Percentiles rank a stretch among this genome's conserved stretches.
Evolutionary conservation across 1,284 basidiomycete genomes (phyloP).

Genomic region (Peniophora sp.): DNA sequence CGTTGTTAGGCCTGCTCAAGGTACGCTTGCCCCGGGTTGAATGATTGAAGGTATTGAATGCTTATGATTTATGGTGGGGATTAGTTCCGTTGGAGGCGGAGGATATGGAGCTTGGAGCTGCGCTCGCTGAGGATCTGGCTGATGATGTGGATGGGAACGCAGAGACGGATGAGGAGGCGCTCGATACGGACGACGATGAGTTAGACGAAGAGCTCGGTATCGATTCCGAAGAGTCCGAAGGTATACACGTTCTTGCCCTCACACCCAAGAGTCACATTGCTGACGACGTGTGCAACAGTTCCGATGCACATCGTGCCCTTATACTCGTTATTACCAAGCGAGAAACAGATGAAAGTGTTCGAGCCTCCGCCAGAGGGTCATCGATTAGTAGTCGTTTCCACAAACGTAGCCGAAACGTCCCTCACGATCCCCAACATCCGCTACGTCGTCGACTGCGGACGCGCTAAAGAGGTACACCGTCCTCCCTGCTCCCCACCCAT

Average conservation of each 20-base stretch:
- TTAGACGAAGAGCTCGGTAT: conserved; percentile 46
- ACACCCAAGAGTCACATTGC: neutral
- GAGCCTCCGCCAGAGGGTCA: conserved; percentile 52
- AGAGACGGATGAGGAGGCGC: conserved; percentile 35
- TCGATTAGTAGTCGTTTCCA: conserved; percentile 67
- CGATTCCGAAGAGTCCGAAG: conserved; percentile 50
- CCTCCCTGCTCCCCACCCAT: too few species aligned
- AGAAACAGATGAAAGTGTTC: conserved; percentile 74
- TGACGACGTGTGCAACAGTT: conserved; percentile 23
- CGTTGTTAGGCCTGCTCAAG: conserved; percentile 39
- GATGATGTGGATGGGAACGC: conserved; percentile 49
- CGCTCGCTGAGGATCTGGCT: conserved; percentile 34
- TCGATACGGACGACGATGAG: conserved; percentile 37
- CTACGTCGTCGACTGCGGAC: conserved; percentile 74
- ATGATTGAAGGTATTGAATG: neutral
- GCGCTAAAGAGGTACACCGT: conserved; percentile 72
- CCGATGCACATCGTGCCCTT: conserved; percentile 70
- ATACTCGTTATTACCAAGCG: conserved; percentile 65
- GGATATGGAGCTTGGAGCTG: conserved; percentile 68
- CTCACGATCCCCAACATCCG: conserved; percentile 73
- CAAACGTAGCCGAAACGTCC: conserved; percentile 77
- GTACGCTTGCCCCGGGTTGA: too few species aligned
- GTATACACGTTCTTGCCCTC: conserved; percentile 29
- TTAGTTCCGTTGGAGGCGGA: conserved; percentile 65
- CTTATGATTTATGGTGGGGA: neutral